Evolutionary conservation across 805 yeast species (phyloP).

Genomic region (Teunomyces gatunensis): DNA sequence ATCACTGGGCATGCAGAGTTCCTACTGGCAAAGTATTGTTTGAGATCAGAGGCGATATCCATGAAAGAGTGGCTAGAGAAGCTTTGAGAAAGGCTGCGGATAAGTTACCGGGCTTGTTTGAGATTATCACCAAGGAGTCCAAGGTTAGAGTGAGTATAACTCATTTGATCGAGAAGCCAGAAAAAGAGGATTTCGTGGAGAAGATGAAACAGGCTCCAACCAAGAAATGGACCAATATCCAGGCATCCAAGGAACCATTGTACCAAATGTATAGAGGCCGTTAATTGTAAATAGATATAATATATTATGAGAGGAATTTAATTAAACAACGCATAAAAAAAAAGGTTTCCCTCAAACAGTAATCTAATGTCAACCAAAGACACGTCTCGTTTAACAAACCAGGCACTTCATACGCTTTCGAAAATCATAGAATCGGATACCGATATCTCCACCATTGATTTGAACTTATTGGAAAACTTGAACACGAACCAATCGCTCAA

Average conservation of each 20-base stretch:
- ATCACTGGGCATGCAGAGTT: conserved; percentile 94
- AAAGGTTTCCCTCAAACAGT: not conserved
- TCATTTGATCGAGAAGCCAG: conserved; percentile 47
- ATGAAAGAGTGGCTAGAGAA: conserved; percentile 86
- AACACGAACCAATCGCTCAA: conserved; percentile 59
- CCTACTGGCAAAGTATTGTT: conserved; percentile 93
- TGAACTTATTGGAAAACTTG: conserved; percentile 50
- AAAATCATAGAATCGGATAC: conserved; percentile 40
- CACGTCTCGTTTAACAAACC: conserved; percentile 24
- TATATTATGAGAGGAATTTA: not conserved
- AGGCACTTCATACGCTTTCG: conserved; percentile 29
- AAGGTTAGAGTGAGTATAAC: conserved; percentile 72
- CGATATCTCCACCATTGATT: conserved; percentile 40
- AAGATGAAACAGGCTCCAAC: conserved; percentile 60
- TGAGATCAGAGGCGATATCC: conserved; percentile 79
- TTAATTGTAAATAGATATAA: conserved; percentile 22
- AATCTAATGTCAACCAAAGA: conserved; percentile 28
- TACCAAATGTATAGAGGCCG: conserved; percentile 65
- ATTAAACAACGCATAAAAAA: not conserved
- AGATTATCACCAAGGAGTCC: conserved; percentile 66
- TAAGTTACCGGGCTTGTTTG: conserved; percentile 90
- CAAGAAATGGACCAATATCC: conserved; percentile 55
- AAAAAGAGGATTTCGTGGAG: conserved; percentile 51
- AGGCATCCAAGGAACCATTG: conserved; percentile 48
- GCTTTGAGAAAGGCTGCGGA: conserved; percentile 87